phyloP scores from a whole-genome alignment of 169 alveolate genomes.

The Babesia sp. region DNA sequence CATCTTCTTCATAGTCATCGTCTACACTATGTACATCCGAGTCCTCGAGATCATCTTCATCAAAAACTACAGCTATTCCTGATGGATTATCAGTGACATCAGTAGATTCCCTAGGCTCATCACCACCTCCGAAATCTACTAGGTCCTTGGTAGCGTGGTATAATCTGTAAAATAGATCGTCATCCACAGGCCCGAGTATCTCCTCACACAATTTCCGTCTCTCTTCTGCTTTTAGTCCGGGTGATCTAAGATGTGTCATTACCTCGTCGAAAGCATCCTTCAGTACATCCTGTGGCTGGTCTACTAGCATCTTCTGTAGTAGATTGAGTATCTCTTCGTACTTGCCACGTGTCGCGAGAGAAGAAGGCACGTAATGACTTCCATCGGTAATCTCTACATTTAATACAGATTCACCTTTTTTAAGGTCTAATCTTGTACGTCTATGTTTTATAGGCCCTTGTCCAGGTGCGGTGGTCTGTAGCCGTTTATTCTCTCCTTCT shows the following conservation, averaged over 20 bases:
- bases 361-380: slow-evolving; percentile 88
- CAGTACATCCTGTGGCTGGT: slow-evolving; percentile 88
- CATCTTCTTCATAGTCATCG: slow-evolving; percentile 51
- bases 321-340: slow-evolving; percentile 87
- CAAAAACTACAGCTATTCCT: slow-evolving; percentile 79
- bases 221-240: slow-evolving; percentile 79
- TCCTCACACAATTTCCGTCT: slow-evolving; percentile 79
- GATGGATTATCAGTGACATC: slow-evolving; percentile 66
- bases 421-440: slow-evolving; percentile 69
- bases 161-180: slow-evolving; percentile 63
- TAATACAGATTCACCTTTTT: slow-evolving; percentile 82
- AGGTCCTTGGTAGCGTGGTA: slow-evolving; percentile 71
- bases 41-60: slow-evolving; percentile 79
- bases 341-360: slow-evolving; percentile 85
- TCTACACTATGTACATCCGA: slow-evolving; percentile 50
- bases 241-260: slow-evolving; percentile 85
- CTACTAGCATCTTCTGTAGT: slow-evolving; percentile 87
- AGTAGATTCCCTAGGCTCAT: slow-evolving; percentile 32
- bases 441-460: slow-evolving; percentile 44
- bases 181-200: slow-evolving; percentile 65
- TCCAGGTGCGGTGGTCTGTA: slow-evolving; percentile 17
- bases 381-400: slow-evolving; percentile 83
- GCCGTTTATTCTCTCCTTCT: slow-evolving; percentile 30
- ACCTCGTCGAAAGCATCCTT: slow-evolving; percentile 93
- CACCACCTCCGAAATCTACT: slow-evolving; percentile 75